These are phyloP conservation scores for Microthlaspi erraticum DNA, from an alignment of 345 rosid species.

Conservation along the genomic window DNA sequence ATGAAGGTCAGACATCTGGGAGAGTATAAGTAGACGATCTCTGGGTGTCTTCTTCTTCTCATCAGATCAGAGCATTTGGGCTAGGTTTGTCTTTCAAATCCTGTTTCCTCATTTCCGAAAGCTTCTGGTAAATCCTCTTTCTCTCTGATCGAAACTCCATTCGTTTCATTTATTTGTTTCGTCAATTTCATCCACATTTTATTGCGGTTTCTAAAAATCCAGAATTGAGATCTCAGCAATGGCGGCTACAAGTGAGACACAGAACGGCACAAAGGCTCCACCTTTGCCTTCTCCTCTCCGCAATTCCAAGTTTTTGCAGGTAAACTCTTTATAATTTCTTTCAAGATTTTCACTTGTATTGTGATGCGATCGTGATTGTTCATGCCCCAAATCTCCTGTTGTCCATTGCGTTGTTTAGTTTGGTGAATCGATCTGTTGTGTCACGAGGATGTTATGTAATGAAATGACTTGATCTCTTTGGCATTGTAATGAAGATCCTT, in stretches of 20 bases:
- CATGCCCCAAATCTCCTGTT: neutral
- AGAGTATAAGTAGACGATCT: slow-evolving; percentile 42
- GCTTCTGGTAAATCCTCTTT: slow-evolving; percentile 30
- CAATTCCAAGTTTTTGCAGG: slow-evolving; percentile 90
- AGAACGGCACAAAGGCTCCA: slow-evolving; percentile 66
- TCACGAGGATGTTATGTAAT: slow-evolving; percentile 26
- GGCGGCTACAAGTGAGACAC: slow-evolving; percentile 67
- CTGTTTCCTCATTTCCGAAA: neutral
- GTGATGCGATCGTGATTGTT: slow-evolving; percentile 13
- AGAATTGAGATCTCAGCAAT: slow-evolving; percentile 58
- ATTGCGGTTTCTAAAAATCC: neutral
- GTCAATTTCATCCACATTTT: neutral
- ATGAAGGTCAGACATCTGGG: slow-evolving; percentile 28
- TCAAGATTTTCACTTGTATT: slow-evolving; percentile 5
- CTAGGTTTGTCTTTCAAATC: neutral
- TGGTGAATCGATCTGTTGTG: slow-evolving; percentile 10
- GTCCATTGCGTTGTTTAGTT: neutral
- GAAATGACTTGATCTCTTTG: slow-evolving; percentile 32
- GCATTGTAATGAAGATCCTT: slow-evolving; percentile 20
- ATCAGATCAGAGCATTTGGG: slow-evolving; percentile 40
- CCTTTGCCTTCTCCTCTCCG: slow-evolving; percentile 92
- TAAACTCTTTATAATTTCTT: slow-evolving; percentile 14
- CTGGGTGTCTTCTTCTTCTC: slow-evolving; percentile 17
- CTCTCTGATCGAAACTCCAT: neutral
- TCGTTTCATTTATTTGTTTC: neutral